Percentiles rank a stretch among this genome's conserved stretches.
Conservation (phyloP, 768 basidiomycete genomes). For the Boletus huronensis region DNA sequence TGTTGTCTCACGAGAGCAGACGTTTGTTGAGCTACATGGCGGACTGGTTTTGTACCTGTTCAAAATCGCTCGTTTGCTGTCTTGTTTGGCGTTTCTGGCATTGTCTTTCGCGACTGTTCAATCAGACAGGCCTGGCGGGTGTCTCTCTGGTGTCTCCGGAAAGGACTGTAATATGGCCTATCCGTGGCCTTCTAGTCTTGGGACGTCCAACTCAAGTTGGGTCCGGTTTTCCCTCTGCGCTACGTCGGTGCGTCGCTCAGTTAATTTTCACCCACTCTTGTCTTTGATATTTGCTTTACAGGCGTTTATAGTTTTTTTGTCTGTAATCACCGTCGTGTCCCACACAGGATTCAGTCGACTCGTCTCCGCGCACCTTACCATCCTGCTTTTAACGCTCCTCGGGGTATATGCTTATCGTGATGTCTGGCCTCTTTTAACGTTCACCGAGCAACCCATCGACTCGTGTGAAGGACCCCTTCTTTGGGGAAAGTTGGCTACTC, state of each 20-base stretch:
- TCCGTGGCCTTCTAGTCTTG: background rate
- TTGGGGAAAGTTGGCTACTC: background rate
- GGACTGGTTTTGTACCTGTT: background rate
- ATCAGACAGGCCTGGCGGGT: background rate
- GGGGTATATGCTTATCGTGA: background rate
- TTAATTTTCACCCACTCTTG: background rate
- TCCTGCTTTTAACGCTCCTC: background rate
- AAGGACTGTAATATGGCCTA: too few relatives aligned
- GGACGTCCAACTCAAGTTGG: background rate
- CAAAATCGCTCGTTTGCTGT: background rate
- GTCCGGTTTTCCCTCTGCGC: background rate
- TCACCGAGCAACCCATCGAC: background rate
- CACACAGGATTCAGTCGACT: background rate
- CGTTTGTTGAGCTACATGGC: background rate
- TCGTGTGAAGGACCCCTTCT: background rate
- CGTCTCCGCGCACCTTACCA: too few relatives aligned
- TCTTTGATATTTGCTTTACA: background rate
- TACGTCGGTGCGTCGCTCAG: background rate
- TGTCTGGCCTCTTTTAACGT: background rate
- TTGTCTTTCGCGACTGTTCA: background rate
- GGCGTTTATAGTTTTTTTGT: background rate
- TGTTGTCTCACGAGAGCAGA: background rate
- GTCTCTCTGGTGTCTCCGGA: background rate
- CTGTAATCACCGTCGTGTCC: background rate
- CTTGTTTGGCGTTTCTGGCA: background rate